Evolutionary conservation across 2,329 filamentous ascomycete genomes (phyloP).

Genomic region (Fusarium haematococcum): DNA sequence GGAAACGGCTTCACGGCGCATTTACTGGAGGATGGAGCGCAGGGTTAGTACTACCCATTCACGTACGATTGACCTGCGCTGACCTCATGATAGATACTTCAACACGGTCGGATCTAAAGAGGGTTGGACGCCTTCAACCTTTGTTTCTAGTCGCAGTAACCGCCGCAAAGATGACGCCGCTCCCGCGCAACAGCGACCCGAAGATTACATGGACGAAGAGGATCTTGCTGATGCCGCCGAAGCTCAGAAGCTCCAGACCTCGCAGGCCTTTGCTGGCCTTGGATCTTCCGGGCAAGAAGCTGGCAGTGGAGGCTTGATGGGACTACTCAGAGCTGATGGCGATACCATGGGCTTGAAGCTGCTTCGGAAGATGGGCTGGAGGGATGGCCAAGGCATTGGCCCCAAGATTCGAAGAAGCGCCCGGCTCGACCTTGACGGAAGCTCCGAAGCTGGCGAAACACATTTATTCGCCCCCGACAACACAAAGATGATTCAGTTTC

Average conservation of each 20-base stretch:
- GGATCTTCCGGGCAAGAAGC: conserved; percentile 73
- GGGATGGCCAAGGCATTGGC: conserved; percentile 91
- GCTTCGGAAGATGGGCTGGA: conserved; percentile 94
- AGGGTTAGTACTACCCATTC: conserved; percentile 70
- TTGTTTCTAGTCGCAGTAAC: conserved; percentile 88
- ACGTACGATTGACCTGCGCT: conserved; percentile 9
- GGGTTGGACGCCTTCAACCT: conserved; percentile 93
- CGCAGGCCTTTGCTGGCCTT: conserved; percentile 79
- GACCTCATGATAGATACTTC: conserved; percentile 75
- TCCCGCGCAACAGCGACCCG: conserved; percentile 73
- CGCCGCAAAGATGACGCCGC: conserved; percentile 73
- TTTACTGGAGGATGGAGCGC: conserved; percentile 98
- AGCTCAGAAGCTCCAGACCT: conserved; percentile 78
- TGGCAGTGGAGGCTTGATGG: conserved; percentile 69
- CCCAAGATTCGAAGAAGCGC: conserved; percentile 84
- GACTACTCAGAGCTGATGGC: conserved; percentile 77
- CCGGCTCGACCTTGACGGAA: conserved; percentile 65
- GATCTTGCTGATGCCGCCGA: conserved; percentile 90
- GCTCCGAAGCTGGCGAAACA: conserved; percentile 56
- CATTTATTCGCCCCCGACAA: conserved; percentile 91
- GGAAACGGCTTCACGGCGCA: conserved; percentile 92
- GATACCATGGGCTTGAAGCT: conserved; percentile 91
- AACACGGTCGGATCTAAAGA: conserved; percentile 99
- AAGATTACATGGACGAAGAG: conserved; percentile 99
- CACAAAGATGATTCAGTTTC: conserved; percentile 73